Conservation (phyloP, 768 basidiomycete species). For the Mycena leptocephala region DNA sequence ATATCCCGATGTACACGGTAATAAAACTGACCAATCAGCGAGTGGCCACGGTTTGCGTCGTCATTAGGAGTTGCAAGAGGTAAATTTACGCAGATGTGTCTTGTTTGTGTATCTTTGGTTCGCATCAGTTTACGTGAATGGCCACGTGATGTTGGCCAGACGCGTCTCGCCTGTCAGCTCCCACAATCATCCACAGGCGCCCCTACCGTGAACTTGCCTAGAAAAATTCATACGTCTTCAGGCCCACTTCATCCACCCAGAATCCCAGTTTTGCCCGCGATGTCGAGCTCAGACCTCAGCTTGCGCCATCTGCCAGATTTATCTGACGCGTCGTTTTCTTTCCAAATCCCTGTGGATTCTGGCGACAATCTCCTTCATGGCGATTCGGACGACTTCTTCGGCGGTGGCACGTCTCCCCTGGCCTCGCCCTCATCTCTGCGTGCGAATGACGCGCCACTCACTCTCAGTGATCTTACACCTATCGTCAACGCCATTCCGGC, state of each 20-base stretch:
- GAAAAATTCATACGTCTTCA: not conserved
- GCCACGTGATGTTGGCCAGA: constrained; percentile 18
- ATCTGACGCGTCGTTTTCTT: constrained; percentile 66
- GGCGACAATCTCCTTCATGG: constrained; percentile 69
- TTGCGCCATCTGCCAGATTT: constrained; percentile 70
- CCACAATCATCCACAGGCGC: not conserved
- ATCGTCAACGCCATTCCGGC: constrained; percentile 41
- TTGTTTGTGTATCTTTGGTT: not conserved
- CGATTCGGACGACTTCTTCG: constrained; percentile 66
- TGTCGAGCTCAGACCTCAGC: constrained; percentile 55
- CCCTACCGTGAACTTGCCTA: not conserved
- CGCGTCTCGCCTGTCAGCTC: constrained; percentile 12
- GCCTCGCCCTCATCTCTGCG: constrained; percentile 37
- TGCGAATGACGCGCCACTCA: constrained; percentile 48
- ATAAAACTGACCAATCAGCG: too few species aligned
- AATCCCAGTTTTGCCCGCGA: not conserved
- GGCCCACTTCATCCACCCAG: not conserved
- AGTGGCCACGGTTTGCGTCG: too few species aligned
- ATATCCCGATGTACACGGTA: not conserved
- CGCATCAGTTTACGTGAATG: not conserved
- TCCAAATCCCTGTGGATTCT: constrained; percentile 66
- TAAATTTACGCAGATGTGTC: not conserved
- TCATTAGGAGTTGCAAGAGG: not conserved
- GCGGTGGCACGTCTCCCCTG: constrained; percentile 55
- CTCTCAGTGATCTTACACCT: constrained; percentile 61